Evolutionary conservation across 352 stramenopile genomes (phyloP).

Genomic region (Phytophthora pinifolia): DNA sequence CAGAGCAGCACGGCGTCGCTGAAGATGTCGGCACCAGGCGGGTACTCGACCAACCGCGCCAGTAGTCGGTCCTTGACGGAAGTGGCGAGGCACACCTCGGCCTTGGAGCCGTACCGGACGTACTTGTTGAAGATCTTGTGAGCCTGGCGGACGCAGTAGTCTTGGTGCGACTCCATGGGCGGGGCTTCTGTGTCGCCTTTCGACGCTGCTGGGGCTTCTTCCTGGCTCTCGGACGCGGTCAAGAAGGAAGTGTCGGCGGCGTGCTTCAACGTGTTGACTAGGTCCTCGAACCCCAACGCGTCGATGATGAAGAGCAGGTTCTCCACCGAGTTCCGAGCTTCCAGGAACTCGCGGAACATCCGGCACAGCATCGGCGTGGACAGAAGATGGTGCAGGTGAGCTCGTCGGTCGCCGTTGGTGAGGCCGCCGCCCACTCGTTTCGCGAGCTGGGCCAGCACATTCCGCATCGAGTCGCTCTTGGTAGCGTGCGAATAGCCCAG

Average conservation of each 20-base stretch:
- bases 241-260: constrained; percentile 8
- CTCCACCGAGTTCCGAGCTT: constrained; percentile 57
- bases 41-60: constrained; percentile 46
- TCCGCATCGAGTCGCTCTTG: constrained; percentile 43
- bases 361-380: constrained; percentile 47
- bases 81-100: constrained; percentile 52
- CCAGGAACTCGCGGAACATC: constrained; percentile 61
- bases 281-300: constrained; percentile 63
- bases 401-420: constrained; percentile 38
- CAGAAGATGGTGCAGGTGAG: constrained; percentile 53
- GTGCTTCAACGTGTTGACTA: constrained; percentile 56
- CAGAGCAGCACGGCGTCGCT: constrained; percentile 58
- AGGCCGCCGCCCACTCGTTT: constrained; percentile 35
- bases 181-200: constrained; percentile 3
- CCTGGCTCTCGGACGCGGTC: constrained; percentile 7
- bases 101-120: constrained; percentile 68
- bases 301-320: constrained; percentile 72
- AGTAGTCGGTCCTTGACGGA: constrained; percentile 51
- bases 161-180: constrained; percentile 37
- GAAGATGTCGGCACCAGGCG: constrained; percentile 50
- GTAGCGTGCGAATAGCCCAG: constrained; percentile 45
- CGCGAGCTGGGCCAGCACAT: constrained; percentile 52
- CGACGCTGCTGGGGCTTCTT: neutral
- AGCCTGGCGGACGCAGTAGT: constrained; percentile 60
- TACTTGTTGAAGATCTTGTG: constrained; percentile 85